Conservation (phyloP, 2,329 filamentous ascomycete genomes). For the Fusarium sp. region DNA sequence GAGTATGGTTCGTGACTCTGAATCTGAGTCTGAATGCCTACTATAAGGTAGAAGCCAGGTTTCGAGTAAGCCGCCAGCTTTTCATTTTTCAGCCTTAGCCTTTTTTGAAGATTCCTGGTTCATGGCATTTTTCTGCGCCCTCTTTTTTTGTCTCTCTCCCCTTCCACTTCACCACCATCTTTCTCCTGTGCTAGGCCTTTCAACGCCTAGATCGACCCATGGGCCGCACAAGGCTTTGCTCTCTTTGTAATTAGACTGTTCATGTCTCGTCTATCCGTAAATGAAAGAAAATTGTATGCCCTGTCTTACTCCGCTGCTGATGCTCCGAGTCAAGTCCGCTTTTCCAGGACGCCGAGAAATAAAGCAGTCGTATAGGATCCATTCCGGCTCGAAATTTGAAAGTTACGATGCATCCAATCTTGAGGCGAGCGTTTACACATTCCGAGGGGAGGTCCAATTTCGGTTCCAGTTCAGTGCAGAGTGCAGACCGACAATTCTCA, state of each 20-base stretch:
- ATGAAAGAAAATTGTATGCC: neutral
- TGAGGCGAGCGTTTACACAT: neutral
- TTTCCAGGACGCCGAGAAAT: conserved; percentile 21
- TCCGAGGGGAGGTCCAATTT: conserved; percentile 34
- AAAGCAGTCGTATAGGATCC: conserved; percentile 37
- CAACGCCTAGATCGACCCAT: conserved; percentile 45
- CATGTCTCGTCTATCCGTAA: neutral
- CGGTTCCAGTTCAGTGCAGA: conserved; percentile 28
- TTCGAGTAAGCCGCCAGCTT: conserved; percentile 19
- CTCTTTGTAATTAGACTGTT: neutral
- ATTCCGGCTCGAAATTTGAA: conserved; percentile 25
- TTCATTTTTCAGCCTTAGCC: conserved; percentile 15
- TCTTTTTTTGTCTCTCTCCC: conserved; percentile 27
- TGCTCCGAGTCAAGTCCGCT: conserved; percentile 35
- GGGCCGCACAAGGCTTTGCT: conserved; percentile 3
- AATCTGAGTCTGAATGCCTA: conserved; percentile 4
- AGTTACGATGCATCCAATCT: conserved; percentile 7
- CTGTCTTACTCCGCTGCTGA: conserved; percentile 34
- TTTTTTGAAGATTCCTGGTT: conserved; percentile 16
- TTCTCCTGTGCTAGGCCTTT: conserved; percentile 23
- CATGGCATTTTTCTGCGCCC: conserved; percentile 25
- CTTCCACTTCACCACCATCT: neutral
- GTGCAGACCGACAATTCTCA: conserved; percentile 12
- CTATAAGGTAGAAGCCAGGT: conserved; percentile 28
- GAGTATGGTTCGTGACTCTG: neutral